Evolutionary conservation across 1,284 basidiomycete genomes (phyloP), one percentile per base, ranked within the genome.

Genomic region (Coniferiporia weirii): DNA sequence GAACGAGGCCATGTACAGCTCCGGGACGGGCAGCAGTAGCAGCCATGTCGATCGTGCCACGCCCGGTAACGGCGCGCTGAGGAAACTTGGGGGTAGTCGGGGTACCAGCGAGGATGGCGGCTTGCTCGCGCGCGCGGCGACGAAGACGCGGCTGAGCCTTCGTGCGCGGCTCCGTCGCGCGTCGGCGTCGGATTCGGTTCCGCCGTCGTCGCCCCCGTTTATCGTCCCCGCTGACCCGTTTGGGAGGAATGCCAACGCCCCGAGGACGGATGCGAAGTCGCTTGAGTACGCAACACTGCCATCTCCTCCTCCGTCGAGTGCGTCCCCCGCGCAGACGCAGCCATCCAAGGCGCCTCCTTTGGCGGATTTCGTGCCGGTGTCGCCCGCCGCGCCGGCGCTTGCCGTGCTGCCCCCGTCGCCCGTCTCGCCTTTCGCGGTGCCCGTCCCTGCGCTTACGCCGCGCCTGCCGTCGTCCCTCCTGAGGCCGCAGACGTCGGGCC

Each of bases 91-190:
- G 20, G 49, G 47, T 22, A 40, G 56, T 19, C 13, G 36, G 22
- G 51, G 48, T 20, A 57, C 27, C 20, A 52, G 48, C 56, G 36
- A 22, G 19, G 56, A 51, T 4, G 43, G 48, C 9, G 48, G 56
- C 12, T 57, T 57, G 36, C 40, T 57, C 19, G 36, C 56, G 9
- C 47, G 56, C 17, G 56, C 56, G 20, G 56, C 56, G 9, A 43
- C 56, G 15, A n/a, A 27, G 36, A 40, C 56, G 3, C 56, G 48
- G 12, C 15, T 19, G 36, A 57, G 19, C n/a, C n/a, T 57, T 1
- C 47, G 47, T 19, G 32, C 48, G 35, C 35, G 47, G 15, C 22
- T 43, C n/a, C 56, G 56, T 15, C 47, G 56, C 8, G 17, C 48
- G 3, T 57, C 56, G 2, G 47, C 40, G 17, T 13, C 48, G 8